Base-by-base conservation (phyloP, 2,329 filamentous ascomycete species). In the Aspergillus aculeatus region DNA sequence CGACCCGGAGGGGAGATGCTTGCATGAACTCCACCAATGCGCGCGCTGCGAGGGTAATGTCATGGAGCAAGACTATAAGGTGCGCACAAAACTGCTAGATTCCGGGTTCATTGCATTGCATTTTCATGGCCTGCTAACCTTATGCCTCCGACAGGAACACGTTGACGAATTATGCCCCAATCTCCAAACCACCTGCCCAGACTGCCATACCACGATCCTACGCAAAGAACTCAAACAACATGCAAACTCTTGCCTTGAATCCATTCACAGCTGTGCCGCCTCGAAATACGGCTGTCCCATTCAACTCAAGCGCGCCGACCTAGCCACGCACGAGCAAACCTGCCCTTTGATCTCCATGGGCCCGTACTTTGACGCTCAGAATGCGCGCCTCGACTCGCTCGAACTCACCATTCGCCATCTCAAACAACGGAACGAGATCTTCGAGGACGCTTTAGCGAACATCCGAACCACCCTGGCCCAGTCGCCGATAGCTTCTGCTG, bases 41-140 rank as follows among this genome's bases (percentile, higher is more conserved):
- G 73, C 82, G 14, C 75, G 80, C 57, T 87, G 85, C 63, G 77
- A 79, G 31, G 77, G 80, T 53, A 76, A 78, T 35, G 75, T 87
- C 66, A 81, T 83, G 73, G 81, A 84, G 68, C 79, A 79, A 59
- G 79, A 85, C 57, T 77, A 85, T 31, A 80, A 84, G 70, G 80
- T 82, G 26, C 26, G 26, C 26, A 29, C 26, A 29, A 9, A 29
- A 44, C 9, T 26, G n/a, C 29, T 7, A 24, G 5, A 24, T 16
- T 12, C 11, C 47, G 4, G 16, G 2, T 32, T 9, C 14, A 4
- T 19, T 35, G 21, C 23, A 41, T 16, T 12, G 5, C 9, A 11
- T 4, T 32, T 14, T 14, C 10, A n/a, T 10, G 3, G 31, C 51
- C 24, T 53, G 23, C 41, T 54, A 2, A 58, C 49, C 38, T 23